Conservation (phyloP, 257 asterid species). For the Paulownia fortunei region DNA sequence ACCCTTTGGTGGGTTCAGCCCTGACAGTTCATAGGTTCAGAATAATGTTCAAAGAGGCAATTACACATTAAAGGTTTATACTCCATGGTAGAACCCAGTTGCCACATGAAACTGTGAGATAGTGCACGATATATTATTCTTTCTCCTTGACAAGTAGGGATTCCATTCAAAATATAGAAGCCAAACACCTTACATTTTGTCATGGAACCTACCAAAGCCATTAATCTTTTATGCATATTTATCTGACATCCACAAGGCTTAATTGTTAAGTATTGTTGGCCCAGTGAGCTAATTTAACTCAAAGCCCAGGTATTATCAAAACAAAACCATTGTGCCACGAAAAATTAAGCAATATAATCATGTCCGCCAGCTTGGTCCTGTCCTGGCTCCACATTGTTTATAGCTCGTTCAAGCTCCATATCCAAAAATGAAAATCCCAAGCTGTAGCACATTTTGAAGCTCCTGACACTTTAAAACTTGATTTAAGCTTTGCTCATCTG, state of each 20-base stretch:
- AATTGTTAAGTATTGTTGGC: not conserved
- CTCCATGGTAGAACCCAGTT: not conserved
- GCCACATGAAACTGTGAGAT: conserved; percentile 2
- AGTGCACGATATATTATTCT: not conserved
- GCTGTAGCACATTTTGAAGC: conserved; percentile 1
- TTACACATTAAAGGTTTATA: not conserved
- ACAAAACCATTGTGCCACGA: not conserved
- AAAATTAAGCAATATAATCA: not conserved
- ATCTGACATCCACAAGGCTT: not conserved
- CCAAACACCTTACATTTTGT: not conserved
- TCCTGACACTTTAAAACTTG: not conserved
- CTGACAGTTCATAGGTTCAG: not conserved
- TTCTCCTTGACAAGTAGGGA: not conserved
- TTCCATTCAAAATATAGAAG: not conserved
- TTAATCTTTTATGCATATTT: not conserved
- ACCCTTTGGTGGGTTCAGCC: conserved; percentile 1
- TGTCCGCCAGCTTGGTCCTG: not conserved
- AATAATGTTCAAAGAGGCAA: not conserved
- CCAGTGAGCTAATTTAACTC: not conserved
- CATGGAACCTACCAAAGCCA: not conserved
- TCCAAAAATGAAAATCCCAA: not conserved
- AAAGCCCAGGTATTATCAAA: not conserved
- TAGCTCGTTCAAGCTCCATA: conserved; percentile 7
- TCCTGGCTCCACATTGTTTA: not conserved
- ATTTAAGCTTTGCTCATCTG: not conserved